Base-by-base conservation (phyloP, 73 alveolate genomes). In the Urostyla sp. region DNA sequence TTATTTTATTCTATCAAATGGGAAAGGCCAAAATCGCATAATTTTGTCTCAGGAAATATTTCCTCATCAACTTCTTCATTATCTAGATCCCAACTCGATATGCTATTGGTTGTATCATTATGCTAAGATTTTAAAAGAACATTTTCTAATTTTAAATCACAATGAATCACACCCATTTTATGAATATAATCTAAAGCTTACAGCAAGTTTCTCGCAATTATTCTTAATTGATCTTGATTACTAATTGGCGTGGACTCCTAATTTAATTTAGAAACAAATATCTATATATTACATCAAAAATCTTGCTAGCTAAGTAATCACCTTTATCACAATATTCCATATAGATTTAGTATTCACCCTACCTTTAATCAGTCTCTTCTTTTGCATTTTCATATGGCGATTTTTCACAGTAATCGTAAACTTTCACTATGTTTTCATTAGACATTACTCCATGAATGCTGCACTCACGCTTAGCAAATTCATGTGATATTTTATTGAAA, bases 321-420 rank as follows among this genome's bases (percentile, higher is more conserved):
- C 92, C 80, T 38, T 90, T 35, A 77, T 90, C 88, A 56, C 85
- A 74, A 27, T 76, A 72, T 44, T 90, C 96, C 80, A 90, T 38
- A 44, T 63, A 72, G 60, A 90, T 15, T 32, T 73, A 46, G 43
- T 76, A 72, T 48, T 78, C 84, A 32, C 72, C 80, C 13, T n/a
- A n/a, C n/a, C n/a, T n/a, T n/a, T n/a, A n/a, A n/a, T n/a, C n/a
- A n/a, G n/a, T n/a, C n/a, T n/a, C n/a, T n/a, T n/a, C n/a, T n/a
- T n/a, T n/a, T n/a, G n/a, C n/a, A n/a, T n/a, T n/a, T n/a, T n/a
- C n/a, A n/a, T n/a, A n/a, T n/a, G n/a, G n/a, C n/a, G 75, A 87
- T 21, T 58, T 80, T 51, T 90, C 88, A 56, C 58, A 37, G 75
- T 89, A 90, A 51, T 90, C 96, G 52, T 67, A 79, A 13, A 85